A percentile compares a stretch with the other conserved stretches of the same genome.
phyloP scores from a whole-genome alignment of 441 rosid genomes.

The Pelargonium fulgidum region DNA sequence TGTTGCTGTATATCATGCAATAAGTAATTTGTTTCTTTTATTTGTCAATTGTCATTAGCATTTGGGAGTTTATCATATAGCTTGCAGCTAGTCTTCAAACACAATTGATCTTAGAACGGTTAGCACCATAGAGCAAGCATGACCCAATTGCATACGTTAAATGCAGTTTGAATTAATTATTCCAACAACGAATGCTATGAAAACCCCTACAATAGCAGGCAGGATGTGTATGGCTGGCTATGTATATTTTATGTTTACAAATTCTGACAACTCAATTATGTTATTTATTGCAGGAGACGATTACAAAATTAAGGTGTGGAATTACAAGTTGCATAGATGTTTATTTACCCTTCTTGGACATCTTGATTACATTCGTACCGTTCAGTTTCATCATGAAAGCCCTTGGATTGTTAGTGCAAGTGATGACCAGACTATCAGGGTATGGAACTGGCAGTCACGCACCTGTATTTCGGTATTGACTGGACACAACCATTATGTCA shows the following conservation, averaged over 20 bases:
- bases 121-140: no score
- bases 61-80: no score
- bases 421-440: conserved; percentile 80
- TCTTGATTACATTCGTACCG: conserved; percentile 79
- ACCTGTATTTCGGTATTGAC: conserved; percentile 77
- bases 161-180: not conserved
- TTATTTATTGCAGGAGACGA: conserved; percentile 49
- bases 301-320: conserved; percentile 85
- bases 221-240: not conserved
- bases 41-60: no score
- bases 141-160: no score
- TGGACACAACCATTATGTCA: conserved; percentile 85
- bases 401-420: conserved; percentile 94
- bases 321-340: conserved; percentile 72
- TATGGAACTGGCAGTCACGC: conserved; percentile 91
- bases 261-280: not conserved
- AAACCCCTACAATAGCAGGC: not conserved
- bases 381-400: conserved; percentile 75
- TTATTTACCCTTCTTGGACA: conserved; percentile 84
- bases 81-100: no score
- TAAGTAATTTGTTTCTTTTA: no score
- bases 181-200: not conserved
- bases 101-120: no score
- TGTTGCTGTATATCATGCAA: no score
- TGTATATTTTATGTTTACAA: not conserved